phyloP scores from a whole-genome alignment of 2,329 filamentous ascomycete species.

The Colletotrichum cereale region DNA sequence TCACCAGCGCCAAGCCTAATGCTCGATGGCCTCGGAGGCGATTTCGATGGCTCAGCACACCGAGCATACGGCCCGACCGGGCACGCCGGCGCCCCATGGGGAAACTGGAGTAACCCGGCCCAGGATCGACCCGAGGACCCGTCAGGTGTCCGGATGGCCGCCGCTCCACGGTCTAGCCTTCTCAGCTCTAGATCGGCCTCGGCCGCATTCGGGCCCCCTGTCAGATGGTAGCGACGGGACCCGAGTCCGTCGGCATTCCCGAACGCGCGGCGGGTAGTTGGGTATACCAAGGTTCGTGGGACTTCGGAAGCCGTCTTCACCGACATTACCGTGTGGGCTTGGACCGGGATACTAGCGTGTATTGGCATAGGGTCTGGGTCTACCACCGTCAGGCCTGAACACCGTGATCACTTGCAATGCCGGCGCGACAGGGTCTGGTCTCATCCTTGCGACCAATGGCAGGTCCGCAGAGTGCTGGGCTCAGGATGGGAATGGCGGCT shows the following conservation, averaged over 20 bases:
- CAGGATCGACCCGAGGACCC: neutral
- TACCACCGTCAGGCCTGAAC: no score
- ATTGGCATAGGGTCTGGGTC: neutral
- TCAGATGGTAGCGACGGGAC: no score
- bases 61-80: neutral
- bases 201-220: no score
- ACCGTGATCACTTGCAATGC: no score
- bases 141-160: neutral
- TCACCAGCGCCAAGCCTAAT: neutral
- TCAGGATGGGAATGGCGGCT: neutral
- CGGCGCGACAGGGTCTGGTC: neutral
- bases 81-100: neutral
- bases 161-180: no score
- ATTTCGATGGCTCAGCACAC: neutral
- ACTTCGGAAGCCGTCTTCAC: neutral
- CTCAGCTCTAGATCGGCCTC: no score
- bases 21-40: neutral
- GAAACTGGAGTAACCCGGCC: slow-evolving; percentile 7
- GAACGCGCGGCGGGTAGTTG: no score
- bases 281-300: no score
- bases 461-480: neutral
- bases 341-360: neutral
- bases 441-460: neutral
- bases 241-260: no score
- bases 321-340: no score